Evolutionary conservation across 257 asterid species (phyloP).

Genomic region (Oldenlandia corymbosa): DNA sequence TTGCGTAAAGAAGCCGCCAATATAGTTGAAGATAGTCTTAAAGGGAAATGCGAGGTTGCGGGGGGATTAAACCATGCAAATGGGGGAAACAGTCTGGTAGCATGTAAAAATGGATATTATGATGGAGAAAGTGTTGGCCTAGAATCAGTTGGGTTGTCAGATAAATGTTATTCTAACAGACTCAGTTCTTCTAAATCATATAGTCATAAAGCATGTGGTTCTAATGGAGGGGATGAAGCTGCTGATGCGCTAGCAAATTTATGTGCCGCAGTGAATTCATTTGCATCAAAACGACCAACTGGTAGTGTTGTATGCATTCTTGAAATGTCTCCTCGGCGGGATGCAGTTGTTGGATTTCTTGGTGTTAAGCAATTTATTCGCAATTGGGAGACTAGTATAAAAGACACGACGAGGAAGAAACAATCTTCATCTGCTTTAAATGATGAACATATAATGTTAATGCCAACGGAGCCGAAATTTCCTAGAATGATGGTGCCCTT

Average conservation of each 20-base stretch:
- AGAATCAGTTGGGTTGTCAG: constrained; percentile 23
- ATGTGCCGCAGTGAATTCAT: constrained; percentile 31
- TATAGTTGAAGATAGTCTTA: constrained; percentile 24
- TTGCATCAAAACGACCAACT: constrained; percentile 80
- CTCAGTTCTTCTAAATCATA: constrained; percentile 19
- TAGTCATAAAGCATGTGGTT: constrained; percentile 19
- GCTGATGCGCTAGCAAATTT: constrained; percentile 41
- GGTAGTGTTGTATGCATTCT: constrained; percentile 73
- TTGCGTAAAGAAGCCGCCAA: constrained; percentile 26
- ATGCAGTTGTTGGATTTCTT: constrained; percentile 60
- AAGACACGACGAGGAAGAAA: constrained; percentile 47
- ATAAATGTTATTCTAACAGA: constrained; percentile 24
- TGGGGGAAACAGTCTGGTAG: constrained; percentile 17
- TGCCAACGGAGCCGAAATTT: constrained; percentile 66
- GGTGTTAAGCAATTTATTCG: constrained; percentile 59
- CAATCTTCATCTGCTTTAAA: constrained; percentile 23
- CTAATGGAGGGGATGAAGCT: constrained; percentile 21
- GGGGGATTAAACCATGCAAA: constrained; percentile 16
- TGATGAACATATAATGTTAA: constrained; percentile 44
- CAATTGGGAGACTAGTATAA: constrained; percentile 41
- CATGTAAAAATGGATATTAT: constrained; percentile 18
- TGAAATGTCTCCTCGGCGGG: constrained; percentile 55
- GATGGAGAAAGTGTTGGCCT: constrained; percentile 23
- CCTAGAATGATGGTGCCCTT: constrained; percentile 65
- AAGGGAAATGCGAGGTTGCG: constrained; percentile 42